Evolutionary conservation across 352 stramenopile species (phyloP).

Genomic region (Peronospora belbahrii): DNA sequence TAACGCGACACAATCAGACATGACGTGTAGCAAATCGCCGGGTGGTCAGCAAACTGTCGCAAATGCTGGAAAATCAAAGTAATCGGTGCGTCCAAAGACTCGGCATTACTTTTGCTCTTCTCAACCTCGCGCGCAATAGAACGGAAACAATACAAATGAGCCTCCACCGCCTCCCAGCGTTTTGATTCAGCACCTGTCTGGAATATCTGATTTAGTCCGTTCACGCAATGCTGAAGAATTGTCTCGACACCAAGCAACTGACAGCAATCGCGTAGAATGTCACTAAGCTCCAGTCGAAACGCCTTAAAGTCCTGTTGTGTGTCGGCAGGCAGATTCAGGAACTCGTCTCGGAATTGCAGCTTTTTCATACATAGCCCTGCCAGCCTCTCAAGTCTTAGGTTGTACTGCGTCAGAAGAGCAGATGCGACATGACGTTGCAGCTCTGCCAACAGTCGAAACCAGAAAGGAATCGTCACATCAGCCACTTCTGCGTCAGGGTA

Average conservation of each 20-base stretch:
- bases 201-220: slow-evolving; percentile 63
- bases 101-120: slow-evolving; percentile 15
- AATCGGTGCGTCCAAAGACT: slow-evolving; percentile 33
- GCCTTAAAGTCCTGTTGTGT: slow-evolving; percentile 79
- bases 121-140: slow-evolving; percentile 83
- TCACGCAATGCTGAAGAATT: slow-evolving; percentile 70
- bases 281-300: slow-evolving; percentile 69
- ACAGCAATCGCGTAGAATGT: slow-evolving; percentile 77
- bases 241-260: slow-evolving; percentile 60
- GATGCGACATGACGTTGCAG: slow-evolving; percentile 22
- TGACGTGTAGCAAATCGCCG: slow-evolving; percentile 79
- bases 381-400: slow-evolving; percentile 45
- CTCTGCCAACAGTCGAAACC: slow-evolving; percentile 58
- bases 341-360: slow-evolving; percentile 67
- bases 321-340: slow-evolving; percentile 49
- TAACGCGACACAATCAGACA: slow-evolving; percentile 84
- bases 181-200: slow-evolving; percentile 35
- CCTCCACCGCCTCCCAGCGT: slow-evolving; percentile 71
- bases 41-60: slow-evolving; percentile 61
- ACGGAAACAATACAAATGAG: slow-evolving; percentile 76
- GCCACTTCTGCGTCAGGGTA: slow-evolving; percentile 73
- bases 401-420: slow-evolving; percentile 36
- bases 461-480: slow-evolving; percentile 82
- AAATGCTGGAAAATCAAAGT: slow-evolving; percentile 75
- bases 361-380: slow-evolving; percentile 75